phyloP scores from a whole-genome alignment of 352 stramenopile species.

The Pythium rhizo-oryzae region DNA sequence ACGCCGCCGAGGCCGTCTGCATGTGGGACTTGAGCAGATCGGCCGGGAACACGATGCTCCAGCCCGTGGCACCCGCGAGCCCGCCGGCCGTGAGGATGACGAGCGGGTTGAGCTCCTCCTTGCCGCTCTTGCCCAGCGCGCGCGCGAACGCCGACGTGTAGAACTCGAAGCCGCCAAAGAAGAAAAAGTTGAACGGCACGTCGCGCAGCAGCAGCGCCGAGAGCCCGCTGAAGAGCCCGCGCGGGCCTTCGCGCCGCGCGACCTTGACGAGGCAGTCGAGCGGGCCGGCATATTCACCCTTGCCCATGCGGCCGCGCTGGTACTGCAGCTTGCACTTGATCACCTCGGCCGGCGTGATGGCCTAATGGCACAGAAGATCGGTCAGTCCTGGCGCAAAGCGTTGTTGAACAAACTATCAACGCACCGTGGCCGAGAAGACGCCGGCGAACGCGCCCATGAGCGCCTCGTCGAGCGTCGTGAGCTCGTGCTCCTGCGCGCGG shows the following conservation, averaged over 20 bases:
- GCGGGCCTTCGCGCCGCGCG: constrained; percentile 56
- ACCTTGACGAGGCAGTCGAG: constrained; percentile 74
- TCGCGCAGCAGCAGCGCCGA: constrained; percentile 83
- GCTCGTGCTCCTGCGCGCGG: constrained; percentile 47
- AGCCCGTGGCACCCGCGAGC: constrained; percentile 75
- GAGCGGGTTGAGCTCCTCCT: constrained; percentile 73
- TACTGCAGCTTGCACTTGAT: constrained; percentile 89
- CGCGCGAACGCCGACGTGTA: constrained; percentile 58
- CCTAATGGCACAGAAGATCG: constrained; percentile 31
- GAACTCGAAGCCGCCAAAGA: constrained; percentile 86
- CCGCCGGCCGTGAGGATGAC: constrained; percentile 78
- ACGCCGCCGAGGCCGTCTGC: constrained; percentile 48
- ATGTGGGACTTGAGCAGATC: constrained; percentile 88
- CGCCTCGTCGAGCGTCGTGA: constrained; percentile 83
- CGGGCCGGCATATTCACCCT: constrained; percentile 70
- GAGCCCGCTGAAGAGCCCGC: constrained; percentile 80
- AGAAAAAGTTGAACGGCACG: constrained; percentile 92
- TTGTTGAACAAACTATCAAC: neutral
- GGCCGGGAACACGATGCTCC: constrained; percentile 86
- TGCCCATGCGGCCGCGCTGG: constrained; percentile 61
- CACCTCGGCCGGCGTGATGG: constrained; percentile 85
- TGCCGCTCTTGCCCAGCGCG: constrained; percentile 57
- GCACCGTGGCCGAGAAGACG: constrained; percentile 83
- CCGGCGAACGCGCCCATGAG: constrained; percentile 80
- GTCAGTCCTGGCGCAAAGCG: neutral